Base-by-base conservation (phyloP, 2,329 filamentous ascomycete genomes). In the Beauveria rudraprayagi region DNA sequence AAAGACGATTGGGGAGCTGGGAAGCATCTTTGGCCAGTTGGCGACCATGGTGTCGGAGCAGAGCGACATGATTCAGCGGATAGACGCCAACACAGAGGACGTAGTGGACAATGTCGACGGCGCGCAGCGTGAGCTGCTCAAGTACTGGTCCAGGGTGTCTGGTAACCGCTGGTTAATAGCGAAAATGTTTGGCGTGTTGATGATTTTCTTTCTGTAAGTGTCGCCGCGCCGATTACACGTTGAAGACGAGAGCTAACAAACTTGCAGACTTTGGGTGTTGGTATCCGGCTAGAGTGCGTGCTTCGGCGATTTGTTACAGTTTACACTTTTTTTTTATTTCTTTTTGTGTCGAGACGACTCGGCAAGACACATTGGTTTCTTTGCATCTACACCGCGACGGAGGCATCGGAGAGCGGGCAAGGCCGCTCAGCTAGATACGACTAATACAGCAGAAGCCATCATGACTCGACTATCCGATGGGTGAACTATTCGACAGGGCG, bases 31-130 rank as follows among this genome's bases (percentile, higher is more conserved):
- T 72, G 91, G 92, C 9, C 93, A 99, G 74, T 78, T 99, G 55
- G 93, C 94, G 41, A 87, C 91, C 66, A 97, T 99, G 94, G 94
- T 99, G 34, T 91, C 89, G 60, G 93, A 99, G 73, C 94, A 99
- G 76, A 91, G 90, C 64, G 94, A 97, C 75, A 96, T 96, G 89
- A 96, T 99, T 66, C 91, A 97, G 75, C 83, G 93, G 55, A 97
- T 97, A 70, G 93, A 97, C 69, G 93, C 93, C 66, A 97, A 97
- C 74, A 97, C 93, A 1, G 94, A 99, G 70, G 92, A 97, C 68
- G 91, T 99, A 6, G 93, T 99, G 60, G 93, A 97, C 70, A 99
- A 99, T 68, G 93, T 99, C n/a, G 86, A 96, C 70, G 94, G 94
- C 19, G 94, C 94, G 6, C 94, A 99, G 72, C 83, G 92, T 65